A percentile compares a stretch with the other conserved stretches of the same genome.
phyloP scores from a whole-genome alignment of 2,329 filamentous ascomycete species.

The Alternaria solani region DNA sequence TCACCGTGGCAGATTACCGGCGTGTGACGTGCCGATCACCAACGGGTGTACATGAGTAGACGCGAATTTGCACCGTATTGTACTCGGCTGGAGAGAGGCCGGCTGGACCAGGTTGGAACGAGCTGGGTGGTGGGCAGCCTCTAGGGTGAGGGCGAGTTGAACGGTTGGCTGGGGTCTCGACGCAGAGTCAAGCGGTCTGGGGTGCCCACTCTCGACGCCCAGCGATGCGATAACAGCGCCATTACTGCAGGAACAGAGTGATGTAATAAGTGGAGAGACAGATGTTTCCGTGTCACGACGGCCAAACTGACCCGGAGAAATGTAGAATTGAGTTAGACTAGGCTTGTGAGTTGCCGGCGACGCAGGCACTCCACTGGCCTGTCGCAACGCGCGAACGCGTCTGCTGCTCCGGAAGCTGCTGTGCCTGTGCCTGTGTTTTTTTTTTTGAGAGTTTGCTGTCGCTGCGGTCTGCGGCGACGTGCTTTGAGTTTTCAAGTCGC shows the following conservation, averaged over 20 bases:
- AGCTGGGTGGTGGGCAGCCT: conserved; percentile 4
- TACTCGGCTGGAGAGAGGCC: neutral
- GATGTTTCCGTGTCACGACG: conserved; percentile 48
- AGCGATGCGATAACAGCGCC: conserved; percentile 9
- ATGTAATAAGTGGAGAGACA: conserved; percentile 52
- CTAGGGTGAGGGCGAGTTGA: conserved; percentile 21
- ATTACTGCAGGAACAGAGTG: conserved; percentile 33
- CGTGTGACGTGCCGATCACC: conserved; percentile 9
- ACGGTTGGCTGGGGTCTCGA: conserved; percentile 20
- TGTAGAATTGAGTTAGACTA: conserved; percentile 47
- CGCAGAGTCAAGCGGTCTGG: conserved; percentile 29
- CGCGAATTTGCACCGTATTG: neutral
- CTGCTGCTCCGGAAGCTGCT: conserved; percentile 12
- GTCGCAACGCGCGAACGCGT: conserved; percentile 39
- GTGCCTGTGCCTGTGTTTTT: conserved; percentile 1
- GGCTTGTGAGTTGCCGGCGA: conserved; percentile 45
- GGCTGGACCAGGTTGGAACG: neutral
- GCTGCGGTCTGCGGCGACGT: conserved; percentile 3
- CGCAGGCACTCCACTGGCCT: conserved; percentile 49
- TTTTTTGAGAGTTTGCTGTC: conserved; percentile 4
- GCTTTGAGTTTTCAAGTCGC: conserved; percentile 24
- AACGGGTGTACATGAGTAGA: neutral
- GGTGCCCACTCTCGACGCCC: conserved; percentile 22
- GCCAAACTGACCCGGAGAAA: conserved; percentile 41
- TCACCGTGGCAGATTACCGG: conserved; percentile 7